Evolutionary conservation across 345 rosid genomes (phyloP).

Genomic region (Salix arbutifolia): DNA sequence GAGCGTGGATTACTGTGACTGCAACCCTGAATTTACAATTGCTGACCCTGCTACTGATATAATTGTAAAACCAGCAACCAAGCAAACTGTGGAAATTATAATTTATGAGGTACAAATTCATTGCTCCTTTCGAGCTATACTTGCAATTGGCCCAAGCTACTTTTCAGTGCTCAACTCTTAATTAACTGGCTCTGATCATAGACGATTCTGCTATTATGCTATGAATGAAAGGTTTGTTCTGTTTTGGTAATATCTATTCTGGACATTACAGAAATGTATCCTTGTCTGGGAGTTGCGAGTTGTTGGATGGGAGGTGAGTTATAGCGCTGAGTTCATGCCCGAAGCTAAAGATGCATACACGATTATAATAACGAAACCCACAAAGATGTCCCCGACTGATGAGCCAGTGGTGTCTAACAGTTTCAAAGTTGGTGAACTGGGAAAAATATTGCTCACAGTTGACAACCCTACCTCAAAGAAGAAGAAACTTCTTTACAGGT

Average conservation of each 20-base stretch:
- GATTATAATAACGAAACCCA: constrained; percentile 64
- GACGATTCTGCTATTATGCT: neutral
- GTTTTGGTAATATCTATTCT: neutral
- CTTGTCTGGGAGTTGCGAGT: constrained; percentile 87
- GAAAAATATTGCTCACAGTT: constrained; percentile 65
- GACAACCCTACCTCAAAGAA: constrained; percentile 85
- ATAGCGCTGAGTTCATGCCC: constrained; percentile 79
- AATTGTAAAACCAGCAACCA: constrained; percentile 66
- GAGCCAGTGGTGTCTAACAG: constrained; percentile 66
- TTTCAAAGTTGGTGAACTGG: constrained; percentile 70
- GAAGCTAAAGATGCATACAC: constrained; percentile 59
- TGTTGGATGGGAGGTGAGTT: constrained; percentile 88
- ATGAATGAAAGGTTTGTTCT: neutral
- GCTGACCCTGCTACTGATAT: constrained; percentile 69
- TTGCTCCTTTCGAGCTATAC: neutral
- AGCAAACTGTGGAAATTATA: constrained; percentile 81
- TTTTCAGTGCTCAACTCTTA: neutral
- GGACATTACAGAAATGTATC: constrained; percentile 56
- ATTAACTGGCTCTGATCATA: neutral
- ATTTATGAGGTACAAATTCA: constrained; percentile 61
- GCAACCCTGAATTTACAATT: constrained; percentile 66
- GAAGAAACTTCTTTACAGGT: constrained; percentile 92
- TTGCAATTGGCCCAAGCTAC: neutral
- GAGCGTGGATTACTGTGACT: constrained; percentile 75
- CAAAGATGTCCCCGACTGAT: constrained; percentile 54